Conservation (phyloP, 1,284 basidiomycete species). For the Ganoderma leucocontextum region DNA sequence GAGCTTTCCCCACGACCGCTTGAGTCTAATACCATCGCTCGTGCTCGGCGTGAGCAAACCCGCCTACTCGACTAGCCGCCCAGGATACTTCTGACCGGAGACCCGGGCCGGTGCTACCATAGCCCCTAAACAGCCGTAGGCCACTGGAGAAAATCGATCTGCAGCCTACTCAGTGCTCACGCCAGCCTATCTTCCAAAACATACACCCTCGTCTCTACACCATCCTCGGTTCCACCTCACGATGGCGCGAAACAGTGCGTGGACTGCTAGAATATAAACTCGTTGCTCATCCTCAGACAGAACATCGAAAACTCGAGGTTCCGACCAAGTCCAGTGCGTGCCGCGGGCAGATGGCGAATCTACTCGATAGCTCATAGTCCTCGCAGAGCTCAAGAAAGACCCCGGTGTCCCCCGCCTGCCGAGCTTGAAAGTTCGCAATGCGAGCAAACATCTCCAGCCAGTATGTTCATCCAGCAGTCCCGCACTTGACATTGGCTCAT, state of each 20-base stretch:
- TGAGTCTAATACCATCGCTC: not conserved
- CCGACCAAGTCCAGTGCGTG: conserved; percentile 64
- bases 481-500: conserved; percentile 5
- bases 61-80: not conserved
- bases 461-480: conserved; percentile 37
- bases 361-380: conserved; percentile 9
- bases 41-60: not conserved
- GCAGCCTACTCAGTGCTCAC: no score
- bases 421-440: conserved; percentile 68
- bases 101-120: not conserved
- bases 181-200: not conserved
- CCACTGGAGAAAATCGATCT: conserved; percentile 1
- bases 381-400: conserved; percentile 80
- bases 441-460: conserved; percentile 56
- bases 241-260: conserved; percentile 69
- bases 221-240: conserved; percentile 13
- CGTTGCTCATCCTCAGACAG: conserved; percentile 36
- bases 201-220: not conserved
- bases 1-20: not conserved
- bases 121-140: conserved; percentile 6
- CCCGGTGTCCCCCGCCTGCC: conserved; percentile 83
- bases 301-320: conserved; percentile 54
- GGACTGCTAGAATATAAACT: not conserved
- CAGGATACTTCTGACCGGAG: not conserved
- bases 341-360: not conserved